Base-by-base conservation (phyloP, 192 early-diverging fungal species). In the Entomortierella beljakovae region DNA sequence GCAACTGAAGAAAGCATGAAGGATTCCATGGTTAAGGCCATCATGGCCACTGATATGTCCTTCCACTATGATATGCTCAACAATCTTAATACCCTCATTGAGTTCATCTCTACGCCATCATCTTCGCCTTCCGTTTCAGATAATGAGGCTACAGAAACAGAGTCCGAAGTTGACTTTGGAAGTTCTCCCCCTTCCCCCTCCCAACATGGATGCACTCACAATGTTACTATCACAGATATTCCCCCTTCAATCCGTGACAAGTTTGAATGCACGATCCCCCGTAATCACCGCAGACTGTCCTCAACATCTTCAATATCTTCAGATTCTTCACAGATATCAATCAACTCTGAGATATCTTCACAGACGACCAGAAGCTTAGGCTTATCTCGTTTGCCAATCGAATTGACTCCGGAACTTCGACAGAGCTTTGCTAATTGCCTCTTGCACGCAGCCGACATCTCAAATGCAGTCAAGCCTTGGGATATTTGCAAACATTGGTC, bases 21-120 rank as follows among this genome's bases (percentile, higher is more conserved):
- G 22, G 54, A 53, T 4, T 68, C 84, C 15, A 89, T 93, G 61
- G 72, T 83, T 20, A 92, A 93, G 66, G 91, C 89, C 42, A 95
- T 98, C 61, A 84, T 98, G 40, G 88, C 91, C 22, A 98, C 97
- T 1, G 97, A 98, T 72, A 98, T 98, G 97, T 82, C 87, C 2
- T 89, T 91, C 11, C 97, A 98, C 73, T 98, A 95, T 83, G 85
- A 86, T 57, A 75, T 88, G 64, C 83, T 87, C 52, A 85, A 88
- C 57, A 84, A 86, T 37, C 61, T 89, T 35, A 75, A 84, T 31
- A 53, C 61, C 3, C 65, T 88, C 16, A 71, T 88, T 18, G 82
- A 85, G 48, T 43, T 58, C 54, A 84, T 53, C 6, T 61, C 73
- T 52, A 55, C 70, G 38, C 62, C 75, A 25, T 57, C 65, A 11